Conservation (phyloP, 352 stramenopile species). For the Globisporangium carolinianum region DNA sequence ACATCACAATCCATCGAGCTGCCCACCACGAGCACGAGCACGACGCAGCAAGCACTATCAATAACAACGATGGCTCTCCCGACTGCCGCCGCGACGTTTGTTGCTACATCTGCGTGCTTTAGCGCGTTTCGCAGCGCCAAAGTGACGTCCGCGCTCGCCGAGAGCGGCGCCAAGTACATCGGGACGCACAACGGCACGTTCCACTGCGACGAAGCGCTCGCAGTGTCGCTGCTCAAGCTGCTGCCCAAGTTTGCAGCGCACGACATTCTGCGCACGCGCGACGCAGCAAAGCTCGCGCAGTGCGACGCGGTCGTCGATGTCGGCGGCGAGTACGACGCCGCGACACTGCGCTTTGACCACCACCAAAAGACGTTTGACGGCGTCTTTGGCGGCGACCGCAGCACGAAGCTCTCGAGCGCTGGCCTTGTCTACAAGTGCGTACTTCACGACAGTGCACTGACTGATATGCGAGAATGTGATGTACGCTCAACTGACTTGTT, state of each 20-base stretch:
- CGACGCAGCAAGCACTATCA: neutral
- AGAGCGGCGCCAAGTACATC: slow-evolving; percentile 80
- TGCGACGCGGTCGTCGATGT: slow-evolving; percentile 97
- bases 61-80: slow-evolving; percentile 43
- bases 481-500: neutral
- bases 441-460: too few relatives aligned
- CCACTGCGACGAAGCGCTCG: slow-evolving; percentile 98
- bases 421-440: slow-evolving; percentile 95
- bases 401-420: slow-evolving; percentile 92
- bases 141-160: slow-evolving; percentile 36
- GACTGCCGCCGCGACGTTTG: slow-evolving; percentile 58
- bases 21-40: neutral
- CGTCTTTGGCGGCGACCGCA: slow-evolving; percentile 67
- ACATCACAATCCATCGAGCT: neutral
- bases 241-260: slow-evolving; percentile 85
- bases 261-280: slow-evolving; percentile 84
- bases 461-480: neutral
- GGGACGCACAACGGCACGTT: slow-evolving; percentile 97
- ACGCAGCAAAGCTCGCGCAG: slow-evolving; percentile 84
- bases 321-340: slow-evolving; percentile 91
- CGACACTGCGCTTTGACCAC: slow-evolving; percentile 92
- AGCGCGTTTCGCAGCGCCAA: slow-evolving; percentile 43
- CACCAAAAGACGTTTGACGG: slow-evolving; percentile 93
- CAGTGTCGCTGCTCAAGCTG: slow-evolving; percentile 95
- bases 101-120: slow-evolving; percentile 55